Evolutionary conservation across 768 basidiomycete species (phyloP).

Genomic region (Epithele typhae): DNA sequence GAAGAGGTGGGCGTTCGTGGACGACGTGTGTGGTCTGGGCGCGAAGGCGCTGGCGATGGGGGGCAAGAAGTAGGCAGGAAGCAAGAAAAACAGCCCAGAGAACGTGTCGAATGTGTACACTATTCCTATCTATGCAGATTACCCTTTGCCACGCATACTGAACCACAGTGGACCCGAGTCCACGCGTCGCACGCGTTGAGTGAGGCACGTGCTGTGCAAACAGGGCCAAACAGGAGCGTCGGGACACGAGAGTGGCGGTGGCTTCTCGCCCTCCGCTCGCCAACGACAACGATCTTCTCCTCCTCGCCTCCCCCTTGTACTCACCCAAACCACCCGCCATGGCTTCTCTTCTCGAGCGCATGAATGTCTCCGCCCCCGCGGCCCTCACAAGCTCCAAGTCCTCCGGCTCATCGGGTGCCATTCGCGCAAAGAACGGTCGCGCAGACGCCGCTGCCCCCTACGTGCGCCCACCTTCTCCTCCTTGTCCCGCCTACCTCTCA

Average conservation of each 20-base stretch:
- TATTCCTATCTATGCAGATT: too few relatives aligned
- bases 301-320: not conserved
- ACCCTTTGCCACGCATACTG: too few relatives aligned
- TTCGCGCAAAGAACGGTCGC: constrained; percentile 18
- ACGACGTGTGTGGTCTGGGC: constrained; percentile 65
- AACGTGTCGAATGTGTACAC: too few relatives aligned
- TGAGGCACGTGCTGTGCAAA: too few relatives aligned
- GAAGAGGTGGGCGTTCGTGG: constrained; percentile 58
- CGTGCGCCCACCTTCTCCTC: constrained; percentile 14
- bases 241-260: too few relatives aligned
- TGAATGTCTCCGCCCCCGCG: constrained; percentile 20
- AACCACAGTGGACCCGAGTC: too few relatives aligned
- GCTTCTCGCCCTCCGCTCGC: not conserved
- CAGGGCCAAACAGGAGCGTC: too few relatives aligned
- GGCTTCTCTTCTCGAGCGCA: constrained; percentile 59
- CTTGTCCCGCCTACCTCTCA: not conserved
- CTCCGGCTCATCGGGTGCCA: constrained; percentile 15
- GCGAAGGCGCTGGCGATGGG: constrained; percentile 49
- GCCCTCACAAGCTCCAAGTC: too few relatives aligned
- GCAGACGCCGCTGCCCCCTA: constrained; percentile 18
- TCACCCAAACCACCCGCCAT: constrained; percentile 25
- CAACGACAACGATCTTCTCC: not conserved
- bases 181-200: too few relatives aligned
- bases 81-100: not conserved
- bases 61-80: not conserved